Evolutionary conservation across 805 yeast species (phyloP).

Genomic region (Candida argentea): DNA sequence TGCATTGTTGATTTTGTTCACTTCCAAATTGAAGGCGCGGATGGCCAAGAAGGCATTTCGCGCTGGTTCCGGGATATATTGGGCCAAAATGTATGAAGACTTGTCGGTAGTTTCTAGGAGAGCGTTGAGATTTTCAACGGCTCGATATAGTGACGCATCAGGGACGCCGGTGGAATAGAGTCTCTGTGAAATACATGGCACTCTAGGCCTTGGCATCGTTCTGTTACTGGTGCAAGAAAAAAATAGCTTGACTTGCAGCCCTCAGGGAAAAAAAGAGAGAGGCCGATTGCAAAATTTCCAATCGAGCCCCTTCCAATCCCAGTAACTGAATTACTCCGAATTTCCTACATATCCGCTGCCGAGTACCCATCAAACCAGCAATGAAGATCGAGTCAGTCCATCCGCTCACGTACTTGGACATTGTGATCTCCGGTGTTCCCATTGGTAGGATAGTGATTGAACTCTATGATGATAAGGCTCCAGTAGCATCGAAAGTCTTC

Average conservation of each 20-base stretch:
- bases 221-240: too few relatives aligned
- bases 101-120: slow-evolving; percentile 43
- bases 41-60: slow-evolving; percentile 55
- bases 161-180: slow-evolving; percentile 13
- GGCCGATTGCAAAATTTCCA: too few relatives aligned
- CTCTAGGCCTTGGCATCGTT: too few relatives aligned
- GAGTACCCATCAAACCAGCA: not conserved
- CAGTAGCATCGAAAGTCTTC: slow-evolving; percentile 46
- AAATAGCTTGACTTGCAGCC: too few relatives aligned
- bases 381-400: slow-evolving; percentile 24
- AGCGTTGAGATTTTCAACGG: slow-evolving; percentile 35
- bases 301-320: too few relatives aligned
- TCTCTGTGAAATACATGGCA: too few relatives aligned
- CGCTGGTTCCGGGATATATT: slow-evolving; percentile 58
- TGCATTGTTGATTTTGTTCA: slow-evolving; percentile 38
- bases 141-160: slow-evolving; percentile 16
- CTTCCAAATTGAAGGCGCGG: slow-evolving; percentile 56
- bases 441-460: slow-evolving; percentile 57
- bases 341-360: too few relatives aligned
- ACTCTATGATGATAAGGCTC: slow-evolving; percentile 41
- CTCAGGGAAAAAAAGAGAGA: too few relatives aligned
- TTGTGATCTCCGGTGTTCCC: slow-evolving; percentile 29
- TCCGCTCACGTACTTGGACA: slow-evolving; percentile 39
- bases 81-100: slow-evolving; percentile 55
- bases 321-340: too few relatives aligned